phyloP scores from a whole-genome alignment of 768 basidiomycete species.

The Amyloporia xantha region DNA sequence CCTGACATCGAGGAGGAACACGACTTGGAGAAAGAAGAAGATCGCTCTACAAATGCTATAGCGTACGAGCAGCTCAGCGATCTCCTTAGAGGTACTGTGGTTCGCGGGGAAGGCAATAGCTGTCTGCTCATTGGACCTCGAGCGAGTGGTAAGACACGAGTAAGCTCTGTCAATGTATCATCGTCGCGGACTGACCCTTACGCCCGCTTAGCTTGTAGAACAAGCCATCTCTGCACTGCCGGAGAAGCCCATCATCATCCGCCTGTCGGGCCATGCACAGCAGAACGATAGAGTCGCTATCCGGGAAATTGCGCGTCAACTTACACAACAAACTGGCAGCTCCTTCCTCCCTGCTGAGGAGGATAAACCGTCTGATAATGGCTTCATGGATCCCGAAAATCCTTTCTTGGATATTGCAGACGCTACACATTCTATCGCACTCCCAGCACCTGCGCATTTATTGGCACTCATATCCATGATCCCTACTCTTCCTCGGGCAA shows the following conservation, averaged over 20 bases:
- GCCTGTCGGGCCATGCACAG: constrained; percentile 82
- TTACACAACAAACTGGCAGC: constrained; percentile 69
- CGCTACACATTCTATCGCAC: constrained; percentile 8
- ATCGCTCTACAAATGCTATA: constrained; percentile 38
- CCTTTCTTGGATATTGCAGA: constrained; percentile 4
- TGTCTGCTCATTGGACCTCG: constrained; percentile 82
- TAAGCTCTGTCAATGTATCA: constrained; percentile 27
- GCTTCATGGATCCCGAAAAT: constrained; percentile 2
- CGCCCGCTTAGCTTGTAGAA: constrained; percentile 47
- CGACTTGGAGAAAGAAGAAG: constrained; percentile 30
- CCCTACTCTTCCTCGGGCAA: constrained; percentile 73
- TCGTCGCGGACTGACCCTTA: not conserved
- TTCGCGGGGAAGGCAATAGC: constrained; percentile 87
- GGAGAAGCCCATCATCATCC: constrained; percentile 60
- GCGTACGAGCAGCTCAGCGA: constrained; percentile 54
- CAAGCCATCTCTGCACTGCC: constrained; percentile 42
- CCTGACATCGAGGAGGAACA: constrained; percentile 18
- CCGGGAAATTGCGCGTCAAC: constrained; percentile 83
- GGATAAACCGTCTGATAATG: constrained; percentile 31
- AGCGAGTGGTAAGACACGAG: constrained; percentile 81
- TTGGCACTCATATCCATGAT: constrained; percentile 70
- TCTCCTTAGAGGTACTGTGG: constrained; percentile 66
- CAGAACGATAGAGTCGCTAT: constrained; percentile 85
- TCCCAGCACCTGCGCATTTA: constrained; percentile 65
- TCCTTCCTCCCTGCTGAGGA: constrained; percentile 40